A percentile compares a stretch with the other conserved stretches of the same genome.
phyloP scores from a whole-genome alignment of 495 filamentous ascomycete species.

The Penicillium pancosmium region DNA sequence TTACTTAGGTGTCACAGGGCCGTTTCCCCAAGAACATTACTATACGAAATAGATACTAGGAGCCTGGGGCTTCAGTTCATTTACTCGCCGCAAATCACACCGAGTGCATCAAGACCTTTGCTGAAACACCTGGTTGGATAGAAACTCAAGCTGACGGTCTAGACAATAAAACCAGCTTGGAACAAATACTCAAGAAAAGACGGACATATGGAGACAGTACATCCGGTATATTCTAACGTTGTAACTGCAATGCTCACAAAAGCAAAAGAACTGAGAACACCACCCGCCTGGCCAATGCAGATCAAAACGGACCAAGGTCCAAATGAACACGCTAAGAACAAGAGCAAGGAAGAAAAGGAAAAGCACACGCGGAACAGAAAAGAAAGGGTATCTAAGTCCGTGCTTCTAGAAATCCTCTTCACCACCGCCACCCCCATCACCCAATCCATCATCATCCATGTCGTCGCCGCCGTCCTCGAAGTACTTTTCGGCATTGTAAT shows the following conservation, averaged over 20 bases:
- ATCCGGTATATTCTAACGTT: neutral
- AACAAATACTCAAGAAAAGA: neutral
- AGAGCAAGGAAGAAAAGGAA: conserved; percentile 8
- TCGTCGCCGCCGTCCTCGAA: conserved; percentile 67
- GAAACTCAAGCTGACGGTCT: too few relatives aligned
- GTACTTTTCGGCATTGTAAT: conserved; percentile 68
- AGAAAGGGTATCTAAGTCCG: conserved; percentile 42
- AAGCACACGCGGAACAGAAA: conserved; percentile 15
- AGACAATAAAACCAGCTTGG: too few relatives aligned
- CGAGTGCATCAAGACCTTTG: too few relatives aligned
- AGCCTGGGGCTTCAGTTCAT: too few relatives aligned
- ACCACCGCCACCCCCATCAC: conserved; percentile 52
- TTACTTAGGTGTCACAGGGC: too few relatives aligned
- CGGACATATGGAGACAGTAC: neutral
- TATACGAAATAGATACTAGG: too few relatives aligned
- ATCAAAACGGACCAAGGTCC: conserved; percentile 12
- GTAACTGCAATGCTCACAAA: neutral
- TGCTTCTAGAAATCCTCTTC: conserved; percentile 51
- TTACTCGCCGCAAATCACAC: too few relatives aligned
- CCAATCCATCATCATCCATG: conserved; percentile 52
- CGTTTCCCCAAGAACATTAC: too few relatives aligned
- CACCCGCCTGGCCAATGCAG: conserved; percentile 11
- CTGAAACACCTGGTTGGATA: too few relatives aligned
- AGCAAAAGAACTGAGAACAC: neutral
- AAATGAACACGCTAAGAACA: conserved; percentile 17